phyloP scores from a whole-genome alignment of 192 early-diverging fungal species.

The Phycomyces blakesleeanus region DNA sequence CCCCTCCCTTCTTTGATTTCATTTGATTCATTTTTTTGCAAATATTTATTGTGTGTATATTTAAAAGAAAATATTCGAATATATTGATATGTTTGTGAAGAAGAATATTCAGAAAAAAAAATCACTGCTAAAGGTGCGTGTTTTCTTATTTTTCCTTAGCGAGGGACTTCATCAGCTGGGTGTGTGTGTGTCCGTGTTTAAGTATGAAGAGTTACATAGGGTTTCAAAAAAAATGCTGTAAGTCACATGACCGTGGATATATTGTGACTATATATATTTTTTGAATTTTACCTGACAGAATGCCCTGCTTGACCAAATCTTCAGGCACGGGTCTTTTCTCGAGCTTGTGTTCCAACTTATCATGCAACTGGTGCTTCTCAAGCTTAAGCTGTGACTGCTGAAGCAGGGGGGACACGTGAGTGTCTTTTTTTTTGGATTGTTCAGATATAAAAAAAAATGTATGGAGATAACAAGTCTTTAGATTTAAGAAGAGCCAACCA shows the following conservation, averaged over 20 bases:
- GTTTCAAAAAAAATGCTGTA: neutral
- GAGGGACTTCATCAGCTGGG: conserved; percentile 5
- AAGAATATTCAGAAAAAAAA: no score
- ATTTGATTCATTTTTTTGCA: no score
- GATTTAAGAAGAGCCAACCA: no score
- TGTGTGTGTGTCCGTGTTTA: no score
- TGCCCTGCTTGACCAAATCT: conserved; percentile 54
- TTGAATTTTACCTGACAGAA: conserved; percentile 36
- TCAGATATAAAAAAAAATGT: conserved; percentile 5
- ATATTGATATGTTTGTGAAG: no score
- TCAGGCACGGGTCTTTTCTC: conserved; percentile 39
- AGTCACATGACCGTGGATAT: neutral
- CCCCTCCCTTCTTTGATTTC: no score
- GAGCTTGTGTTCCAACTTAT: conserved; percentile 46
- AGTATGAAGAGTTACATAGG: neutral
- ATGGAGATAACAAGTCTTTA: no score
- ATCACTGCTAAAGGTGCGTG: neutral
- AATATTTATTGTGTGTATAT: no score
- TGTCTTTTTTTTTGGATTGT: conserved; percentile 18
- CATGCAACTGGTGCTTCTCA: conserved; percentile 40
- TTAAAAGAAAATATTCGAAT: no score
- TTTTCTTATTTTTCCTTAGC: conserved; percentile 4
- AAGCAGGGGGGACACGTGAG: conserved; percentile 45
- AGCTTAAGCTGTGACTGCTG: conserved; percentile 43
- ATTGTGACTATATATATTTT: neutral